Evolutionary conservation across 2,329 filamentous ascomycete genomes (phyloP).

Genomic region (Hypoxylon sp.): DNA sequence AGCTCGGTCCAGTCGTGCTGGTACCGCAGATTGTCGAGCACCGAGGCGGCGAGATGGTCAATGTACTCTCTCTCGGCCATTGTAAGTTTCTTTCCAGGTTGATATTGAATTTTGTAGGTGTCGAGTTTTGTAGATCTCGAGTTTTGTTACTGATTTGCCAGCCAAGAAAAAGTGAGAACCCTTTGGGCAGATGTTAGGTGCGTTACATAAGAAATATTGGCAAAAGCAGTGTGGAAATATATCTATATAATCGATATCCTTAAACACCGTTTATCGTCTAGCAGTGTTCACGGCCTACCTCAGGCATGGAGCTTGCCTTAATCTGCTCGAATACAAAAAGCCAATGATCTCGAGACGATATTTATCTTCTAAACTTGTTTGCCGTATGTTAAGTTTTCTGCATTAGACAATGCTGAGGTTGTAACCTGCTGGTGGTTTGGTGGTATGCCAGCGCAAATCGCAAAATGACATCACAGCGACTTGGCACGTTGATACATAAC

Average conservation of each 20-base stretch:
- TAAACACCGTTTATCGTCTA: not conserved
- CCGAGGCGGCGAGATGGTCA: conserved; percentile 61
- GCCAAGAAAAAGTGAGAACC: conserved; percentile 23
- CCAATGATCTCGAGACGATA: not conserved
- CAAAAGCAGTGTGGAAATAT: conserved; percentile 25
- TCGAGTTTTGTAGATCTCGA: not conserved
- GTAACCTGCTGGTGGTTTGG: not conserved
- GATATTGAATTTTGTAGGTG: not conserved
- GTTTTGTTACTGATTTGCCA: too few relatives aligned
- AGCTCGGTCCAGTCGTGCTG: conserved; percentile 79
- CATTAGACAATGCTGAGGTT: not conserved
- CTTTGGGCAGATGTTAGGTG: conserved; percentile 12
- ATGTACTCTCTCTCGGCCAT: conserved; percentile 40
- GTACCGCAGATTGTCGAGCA: conserved; percentile 74
- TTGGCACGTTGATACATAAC: not conserved
- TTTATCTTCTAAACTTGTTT: not conserved
- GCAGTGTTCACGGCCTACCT: not conserved
- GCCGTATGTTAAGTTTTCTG: not conserved
- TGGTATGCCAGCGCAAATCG: not conserved
- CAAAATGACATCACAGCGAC: conserved; percentile 12
- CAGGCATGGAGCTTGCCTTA: not conserved
- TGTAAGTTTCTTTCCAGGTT: conserved; percentile 12
- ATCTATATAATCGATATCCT: not conserved
- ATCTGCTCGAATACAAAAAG: not conserved
- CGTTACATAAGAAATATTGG: not conserved